A percentile compares a stretch with the other conserved stretches of the same genome.
These are phyloP conservation scores for Moesziomyces globuligerus DNA, from an alignment of 1,284 basidiomycete species.

Conservation along the genomic window DNA sequence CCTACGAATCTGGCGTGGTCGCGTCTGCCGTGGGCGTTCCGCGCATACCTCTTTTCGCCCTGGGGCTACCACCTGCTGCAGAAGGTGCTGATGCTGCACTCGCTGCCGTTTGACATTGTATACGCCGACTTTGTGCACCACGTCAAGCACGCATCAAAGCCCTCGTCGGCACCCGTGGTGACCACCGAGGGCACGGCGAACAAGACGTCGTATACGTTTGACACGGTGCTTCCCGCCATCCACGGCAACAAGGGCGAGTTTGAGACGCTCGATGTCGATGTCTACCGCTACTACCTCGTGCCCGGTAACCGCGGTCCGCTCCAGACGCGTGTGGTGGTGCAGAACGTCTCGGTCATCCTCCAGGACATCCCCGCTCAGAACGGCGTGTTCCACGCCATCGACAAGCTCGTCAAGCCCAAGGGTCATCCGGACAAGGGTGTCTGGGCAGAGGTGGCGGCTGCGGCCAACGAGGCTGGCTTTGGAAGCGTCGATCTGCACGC, in stretches of 20 bases:
- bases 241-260: conserved; percentile 35
- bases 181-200: conserved; percentile 25
- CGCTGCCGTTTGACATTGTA: conserved; percentile 73
- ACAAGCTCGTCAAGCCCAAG: conserved; percentile 61
- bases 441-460: conserved; percentile 42
- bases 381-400: conserved; percentile 74
- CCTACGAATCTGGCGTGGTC: conserved; percentile 76
- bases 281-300: conserved; percentile 52
- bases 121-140: conserved; percentile 72
- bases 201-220: conserved; percentile 53
- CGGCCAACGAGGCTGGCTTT: conserved; percentile 35
- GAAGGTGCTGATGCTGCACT: conserved; percentile 77
- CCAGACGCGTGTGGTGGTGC: conserved; percentile 72
- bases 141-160: conserved; percentile 29
- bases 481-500: conserved; percentile 37
- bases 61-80: conserved; percentile 73
- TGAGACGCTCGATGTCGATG: conserved; percentile 52
- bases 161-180: neutral
- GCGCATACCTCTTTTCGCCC: conserved; percentile 76
- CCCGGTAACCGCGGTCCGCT: conserved; percentile 66
- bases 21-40: conserved; percentile 73
- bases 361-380: conserved; percentile 75
- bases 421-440: conserved; percentile 41
- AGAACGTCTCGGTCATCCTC: conserved; percentile 70
- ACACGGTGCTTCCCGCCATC: conserved; percentile 44